These are phyloP conservation scores for Fraxinus angustifolia DNA, from an alignment of 305 asterid species.

Conservation along the genomic window DNA sequence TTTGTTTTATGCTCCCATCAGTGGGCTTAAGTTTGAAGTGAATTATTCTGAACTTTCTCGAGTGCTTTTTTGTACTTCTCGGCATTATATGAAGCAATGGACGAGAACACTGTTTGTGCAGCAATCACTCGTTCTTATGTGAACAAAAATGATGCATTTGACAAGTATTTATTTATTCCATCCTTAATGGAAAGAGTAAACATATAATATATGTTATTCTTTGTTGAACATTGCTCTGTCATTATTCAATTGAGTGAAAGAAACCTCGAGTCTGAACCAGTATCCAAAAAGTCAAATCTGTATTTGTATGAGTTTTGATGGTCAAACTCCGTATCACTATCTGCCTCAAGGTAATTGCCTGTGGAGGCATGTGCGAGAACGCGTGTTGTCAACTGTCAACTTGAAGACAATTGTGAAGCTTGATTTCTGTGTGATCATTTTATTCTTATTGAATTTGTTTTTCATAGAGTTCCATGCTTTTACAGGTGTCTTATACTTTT, in stretches of 20 bases:
- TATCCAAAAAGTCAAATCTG: background rate
- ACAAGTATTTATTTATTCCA: background rate
- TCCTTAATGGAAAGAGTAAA: background rate
- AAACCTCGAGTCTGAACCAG: background rate
- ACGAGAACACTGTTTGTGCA: slow-evolving; percentile 17
- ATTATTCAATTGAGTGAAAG: background rate
- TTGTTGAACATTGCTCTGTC: background rate
- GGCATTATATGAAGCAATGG: slow-evolving; percentile 19
- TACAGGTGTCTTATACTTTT: slow-evolving; percentile 9
- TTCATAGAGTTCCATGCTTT: slow-evolving; percentile 12
- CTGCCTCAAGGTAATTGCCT: background rate
- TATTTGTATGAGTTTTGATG: background rate
- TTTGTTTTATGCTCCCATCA: background rate
- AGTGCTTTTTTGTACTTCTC: slow-evolving; percentile 15
- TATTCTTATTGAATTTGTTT: background rate
- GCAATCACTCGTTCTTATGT: slow-evolving; percentile 4
- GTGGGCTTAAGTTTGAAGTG: slow-evolving; percentile 19
- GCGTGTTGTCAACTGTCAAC: background rate
- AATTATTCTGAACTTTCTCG: slow-evolving; percentile 11
- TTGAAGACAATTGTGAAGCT: slow-evolving; percentile 4
- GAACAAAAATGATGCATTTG: background rate
- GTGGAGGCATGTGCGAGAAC: background rate
- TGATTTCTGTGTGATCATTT: background rate
- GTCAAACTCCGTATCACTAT: background rate
- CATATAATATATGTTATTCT: background rate